These are phyloP conservation scores for Chondrus crispus DNA, from an alignment of 23 red algal genomes.

Conservation along the genomic window DNA sequence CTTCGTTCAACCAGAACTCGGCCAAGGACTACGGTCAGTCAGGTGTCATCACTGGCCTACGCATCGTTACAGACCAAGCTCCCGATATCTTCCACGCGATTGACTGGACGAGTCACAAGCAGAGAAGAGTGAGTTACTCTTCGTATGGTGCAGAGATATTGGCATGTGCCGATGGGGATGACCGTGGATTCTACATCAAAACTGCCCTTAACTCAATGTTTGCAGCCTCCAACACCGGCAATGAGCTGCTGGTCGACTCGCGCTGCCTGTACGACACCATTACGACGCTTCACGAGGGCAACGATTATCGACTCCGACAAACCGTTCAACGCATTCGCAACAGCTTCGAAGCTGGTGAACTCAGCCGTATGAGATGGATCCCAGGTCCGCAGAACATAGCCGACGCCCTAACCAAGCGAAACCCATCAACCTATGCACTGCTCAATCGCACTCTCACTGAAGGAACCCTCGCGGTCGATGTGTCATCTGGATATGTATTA, in stretches of 20 bases:
- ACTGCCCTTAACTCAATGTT: background rate
- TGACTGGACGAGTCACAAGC: background rate
- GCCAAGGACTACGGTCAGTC: background rate
- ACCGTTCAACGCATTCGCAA: background rate
- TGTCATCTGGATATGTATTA: background rate
- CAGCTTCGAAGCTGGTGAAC: constrained; percentile 12
- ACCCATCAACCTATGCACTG: background rate
- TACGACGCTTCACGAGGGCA: background rate
- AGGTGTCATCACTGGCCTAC: background rate
- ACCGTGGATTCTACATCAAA: background rate
- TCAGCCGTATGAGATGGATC: constrained; percentile 20
- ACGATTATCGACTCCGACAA: background rate
- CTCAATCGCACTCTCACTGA: background rate
- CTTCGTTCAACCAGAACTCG: background rate
- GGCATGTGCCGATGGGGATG: background rate
- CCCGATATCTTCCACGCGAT: background rate
- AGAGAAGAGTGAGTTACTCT: background rate
- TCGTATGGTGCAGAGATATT: background rate
- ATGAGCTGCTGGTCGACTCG: background rate
- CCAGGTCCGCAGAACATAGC: background rate
- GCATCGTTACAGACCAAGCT: background rate
- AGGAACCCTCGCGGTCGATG: background rate
- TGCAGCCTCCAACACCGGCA: background rate
- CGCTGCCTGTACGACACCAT: background rate
- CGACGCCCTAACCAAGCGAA: constrained; percentile 21